These are phyloP conservation scores for Skeletonema potamos DNA, from an alignment of 108 stramenopile genomes.

Conservation along the genomic window DNA sequence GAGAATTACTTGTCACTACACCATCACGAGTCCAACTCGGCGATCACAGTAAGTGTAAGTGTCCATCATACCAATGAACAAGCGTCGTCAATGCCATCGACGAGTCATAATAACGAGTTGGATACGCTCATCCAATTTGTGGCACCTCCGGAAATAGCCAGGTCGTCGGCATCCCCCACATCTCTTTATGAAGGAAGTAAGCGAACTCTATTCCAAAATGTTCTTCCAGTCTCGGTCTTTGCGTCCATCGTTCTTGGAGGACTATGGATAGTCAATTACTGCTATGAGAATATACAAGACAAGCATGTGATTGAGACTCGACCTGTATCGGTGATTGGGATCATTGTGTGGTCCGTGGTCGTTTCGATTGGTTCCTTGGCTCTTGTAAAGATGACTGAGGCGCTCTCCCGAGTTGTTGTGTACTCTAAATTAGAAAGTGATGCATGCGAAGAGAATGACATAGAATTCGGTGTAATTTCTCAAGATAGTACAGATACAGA, in stretches of 20 bases:
- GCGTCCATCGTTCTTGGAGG: conserved; percentile 27
- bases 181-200: conserved; percentile 12
- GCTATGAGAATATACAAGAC: conserved; percentile 39
- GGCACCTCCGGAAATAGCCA: not conserved
- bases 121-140: not conserved
- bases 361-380: conserved; percentile 3
- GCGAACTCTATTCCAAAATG: conserved; percentile 1
- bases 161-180: conserved; percentile 3
- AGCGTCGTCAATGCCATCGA: not conserved
- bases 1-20: conserved; percentile 11
- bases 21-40: not conserved
- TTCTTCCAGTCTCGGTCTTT: conserved; percentile 1
- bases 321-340: conserved; percentile 10
- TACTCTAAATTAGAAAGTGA: conserved; percentile 1
- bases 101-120: not conserved
- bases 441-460: not conserved
- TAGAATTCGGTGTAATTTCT: conserved; percentile 3
- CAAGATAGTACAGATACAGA: not conserved
- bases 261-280: conserved; percentile 21
- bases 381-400: not conserved
- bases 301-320: conserved; percentile 22
- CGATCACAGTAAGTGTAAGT: conserved; percentile 15
- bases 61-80: conserved; percentile 19
- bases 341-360: conserved; percentile 6
- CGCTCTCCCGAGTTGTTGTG: not conserved